A percentile compares a stretch with the other conserved stretches of the same genome.
Conservation (phyloP, 441 rosid genomes). For the Populus hybrid region DNA sequence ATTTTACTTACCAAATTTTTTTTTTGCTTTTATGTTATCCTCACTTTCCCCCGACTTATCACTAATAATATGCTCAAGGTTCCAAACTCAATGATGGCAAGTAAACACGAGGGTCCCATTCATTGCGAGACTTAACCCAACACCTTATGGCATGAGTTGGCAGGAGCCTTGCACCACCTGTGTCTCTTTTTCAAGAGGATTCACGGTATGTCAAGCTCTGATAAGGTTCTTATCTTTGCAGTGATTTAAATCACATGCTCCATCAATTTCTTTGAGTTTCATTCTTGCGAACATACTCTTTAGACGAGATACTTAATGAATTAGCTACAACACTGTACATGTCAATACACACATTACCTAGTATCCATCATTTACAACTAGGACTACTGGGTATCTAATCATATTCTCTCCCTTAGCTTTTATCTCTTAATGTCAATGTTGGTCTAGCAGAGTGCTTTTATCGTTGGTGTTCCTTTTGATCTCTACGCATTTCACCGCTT, state of each 20-base stretch:
- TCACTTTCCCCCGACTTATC: not conserved
- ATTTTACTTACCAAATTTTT: too few species aligned
- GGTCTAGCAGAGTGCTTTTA: conserved; percentile 13
- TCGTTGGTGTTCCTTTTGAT: not conserved
- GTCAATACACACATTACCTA: not conserved
- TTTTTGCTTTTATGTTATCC: not conserved
- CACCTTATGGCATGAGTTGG: not conserved
- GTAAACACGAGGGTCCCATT: too few species aligned
- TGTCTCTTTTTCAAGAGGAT: too few species aligned
- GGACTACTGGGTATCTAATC: not conserved
- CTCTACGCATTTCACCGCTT: not conserved
- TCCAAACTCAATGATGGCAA: not conserved
- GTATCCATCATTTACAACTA: too few species aligned
- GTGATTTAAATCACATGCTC: too few species aligned
- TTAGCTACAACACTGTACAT: not conserved
- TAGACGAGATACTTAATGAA: not conserved
- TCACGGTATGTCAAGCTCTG: not conserved
- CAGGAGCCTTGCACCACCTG: not conserved
- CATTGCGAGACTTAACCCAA: not conserved
- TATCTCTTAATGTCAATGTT: conserved; percentile 1
- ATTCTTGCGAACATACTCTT: too few species aligned
- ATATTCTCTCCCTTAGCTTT: conserved; percentile 11
- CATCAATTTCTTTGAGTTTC: too few species aligned
- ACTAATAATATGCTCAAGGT: not conserved
- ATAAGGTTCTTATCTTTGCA: not conserved